Evolutionary conservation across 106 monocot genomes (phyloP).

Genomic region (Narthecium ossifragum): DNA sequence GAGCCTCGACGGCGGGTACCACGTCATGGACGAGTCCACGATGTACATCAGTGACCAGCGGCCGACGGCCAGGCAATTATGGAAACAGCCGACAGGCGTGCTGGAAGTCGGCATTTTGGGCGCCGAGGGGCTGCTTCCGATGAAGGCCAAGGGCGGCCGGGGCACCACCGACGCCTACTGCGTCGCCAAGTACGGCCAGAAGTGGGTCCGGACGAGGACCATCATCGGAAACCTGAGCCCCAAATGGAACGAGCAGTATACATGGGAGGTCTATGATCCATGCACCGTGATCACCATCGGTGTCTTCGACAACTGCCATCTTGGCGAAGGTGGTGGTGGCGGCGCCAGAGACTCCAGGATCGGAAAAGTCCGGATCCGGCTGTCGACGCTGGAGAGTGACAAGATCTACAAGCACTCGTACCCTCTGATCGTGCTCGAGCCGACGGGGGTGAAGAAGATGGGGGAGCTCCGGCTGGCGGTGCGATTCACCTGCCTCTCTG

Average conservation of each 20-base stretch:
- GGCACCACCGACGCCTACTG: constrained; percentile 18
- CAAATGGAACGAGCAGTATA: constrained; percentile 27
- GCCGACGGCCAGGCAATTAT: constrained; percentile 13
- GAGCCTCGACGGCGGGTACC: constrained; percentile 13
- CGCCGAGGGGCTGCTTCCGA: constrained; percentile 12
- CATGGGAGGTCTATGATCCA: constrained; percentile 22
- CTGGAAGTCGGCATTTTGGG: constrained; percentile 13
- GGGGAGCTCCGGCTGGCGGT: constrained; percentile 17
- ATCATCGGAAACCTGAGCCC: constrained; percentile 5
- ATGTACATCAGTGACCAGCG: constrained; percentile 19
- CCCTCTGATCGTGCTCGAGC: constrained; percentile 15
- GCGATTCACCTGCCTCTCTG: constrained; percentile 18
- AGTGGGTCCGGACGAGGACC: constrained; percentile 16
- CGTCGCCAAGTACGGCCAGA: constrained; percentile 17
- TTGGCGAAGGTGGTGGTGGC: background rate
- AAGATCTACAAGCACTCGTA: constrained; percentile 14
- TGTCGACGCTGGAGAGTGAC: constrained; percentile 17
- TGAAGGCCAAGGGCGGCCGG: constrained; percentile 10
- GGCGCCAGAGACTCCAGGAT: constrained; percentile 5
- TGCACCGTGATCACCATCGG: constrained; percentile 20
- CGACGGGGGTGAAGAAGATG: constrained; percentile 23
- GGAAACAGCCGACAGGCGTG: constrained; percentile 10
- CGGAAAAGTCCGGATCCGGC: constrained; percentile 19
- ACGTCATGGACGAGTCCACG: constrained; percentile 20
- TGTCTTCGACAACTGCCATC: constrained; percentile 18